Evolutionary conservation across 2,329 filamentous ascomycete genomes (phyloP).

Genomic region (Geosmithia putterillii): DNA sequence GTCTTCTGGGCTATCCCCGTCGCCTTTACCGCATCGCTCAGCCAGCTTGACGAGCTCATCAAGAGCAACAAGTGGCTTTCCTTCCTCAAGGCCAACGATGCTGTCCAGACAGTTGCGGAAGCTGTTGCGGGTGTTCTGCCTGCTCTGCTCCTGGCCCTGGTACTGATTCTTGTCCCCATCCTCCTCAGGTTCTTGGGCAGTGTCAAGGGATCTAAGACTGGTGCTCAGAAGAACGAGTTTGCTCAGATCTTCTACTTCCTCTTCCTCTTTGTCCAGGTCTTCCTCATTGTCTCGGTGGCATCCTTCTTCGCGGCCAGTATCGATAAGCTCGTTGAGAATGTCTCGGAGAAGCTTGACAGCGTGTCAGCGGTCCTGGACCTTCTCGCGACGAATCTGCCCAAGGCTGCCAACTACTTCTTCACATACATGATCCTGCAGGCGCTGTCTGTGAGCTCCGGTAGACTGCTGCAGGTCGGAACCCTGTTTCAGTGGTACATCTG

Average conservation of each 20-base stretch:
- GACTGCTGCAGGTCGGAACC: slow-evolving; percentile 70
- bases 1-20: slow-evolving; percentile 87
- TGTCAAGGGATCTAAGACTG: slow-evolving; percentile 72
- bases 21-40: slow-evolving; percentile 72
- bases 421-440: slow-evolving; percentile 96
- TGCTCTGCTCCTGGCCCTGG: slow-evolving; percentile 59
- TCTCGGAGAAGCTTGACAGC: slow-evolving; percentile 27
- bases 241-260: slow-evolving; percentile 89
- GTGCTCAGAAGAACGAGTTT: slow-evolving; percentile 64
- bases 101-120: slow-evolving; percentile 48
- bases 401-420: slow-evolving; percentile 93
- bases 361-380: slow-evolving; percentile 56
- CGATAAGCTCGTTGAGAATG: slow-evolving; percentile 44
- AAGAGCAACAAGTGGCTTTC: slow-evolving; percentile 52
- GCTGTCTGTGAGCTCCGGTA: slow-evolving; percentile 80
- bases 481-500: slow-evolving; percentile 73
- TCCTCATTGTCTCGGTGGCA: slow-evolving; percentile 82
- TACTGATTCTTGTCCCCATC: slow-evolving; percentile 72
- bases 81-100: slow-evolving; percentile 50
- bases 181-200: slow-evolving; percentile 62
- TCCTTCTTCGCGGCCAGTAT: slow-evolving; percentile 57
- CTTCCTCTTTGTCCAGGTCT: slow-evolving; percentile 90
- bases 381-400: slow-evolving; percentile 70
- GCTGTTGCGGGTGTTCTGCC: slow-evolving; percentile 77
- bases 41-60: slow-evolving; percentile 63